These are phyloP conservation scores for Fusarium tuaranense DNA, from an alignment of 2,329 filamentous ascomycete species.

Conservation along the genomic window DNA sequence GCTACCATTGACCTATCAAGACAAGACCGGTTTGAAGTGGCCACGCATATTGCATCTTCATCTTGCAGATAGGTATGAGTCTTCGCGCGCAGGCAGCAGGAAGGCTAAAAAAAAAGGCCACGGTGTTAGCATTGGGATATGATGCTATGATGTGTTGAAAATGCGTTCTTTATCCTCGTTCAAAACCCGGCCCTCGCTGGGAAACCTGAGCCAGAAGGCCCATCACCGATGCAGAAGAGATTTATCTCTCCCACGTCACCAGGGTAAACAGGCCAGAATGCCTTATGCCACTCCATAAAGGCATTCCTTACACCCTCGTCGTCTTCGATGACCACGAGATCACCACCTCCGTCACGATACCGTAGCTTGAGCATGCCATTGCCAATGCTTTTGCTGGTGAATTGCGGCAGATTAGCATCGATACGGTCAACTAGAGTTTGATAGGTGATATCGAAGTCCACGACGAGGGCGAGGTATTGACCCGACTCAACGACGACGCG, in stretches of 20 bases:
- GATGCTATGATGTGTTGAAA: no score
- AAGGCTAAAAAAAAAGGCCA: no score
- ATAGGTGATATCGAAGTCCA: slow-evolving; percentile 94
- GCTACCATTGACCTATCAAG: neutral
- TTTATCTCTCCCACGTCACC: slow-evolving; percentile 90
- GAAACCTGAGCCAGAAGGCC: no score
- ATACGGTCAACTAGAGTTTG: slow-evolving; percentile 94
- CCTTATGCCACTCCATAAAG: slow-evolving; percentile 93
- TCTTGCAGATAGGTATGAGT: no score
- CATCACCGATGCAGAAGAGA: slow-evolving; percentile 77
- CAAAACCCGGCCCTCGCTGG: no score
- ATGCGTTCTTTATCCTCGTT: no score
- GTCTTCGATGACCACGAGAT: slow-evolving; percentile 91
- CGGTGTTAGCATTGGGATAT: no score
- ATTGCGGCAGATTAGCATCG: slow-evolving; percentile 90
- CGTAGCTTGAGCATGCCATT: slow-evolving; percentile 86
- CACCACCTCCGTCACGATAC: slow-evolving; percentile 91
- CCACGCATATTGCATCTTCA: neutral
- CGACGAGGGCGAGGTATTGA: slow-evolving; percentile 94
- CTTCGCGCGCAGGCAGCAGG: no score
- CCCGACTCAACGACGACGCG: slow-evolving; percentile 89
- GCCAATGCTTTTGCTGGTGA: slow-evolving; percentile 85
- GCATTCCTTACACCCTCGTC: slow-evolving; percentile 97
- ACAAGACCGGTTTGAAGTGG: neutral
- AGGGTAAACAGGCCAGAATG: slow-evolving; percentile 61